phyloP scores from a whole-genome alignment of 176 grass and related monocot species.

The Tuctoria greenei region DNA sequence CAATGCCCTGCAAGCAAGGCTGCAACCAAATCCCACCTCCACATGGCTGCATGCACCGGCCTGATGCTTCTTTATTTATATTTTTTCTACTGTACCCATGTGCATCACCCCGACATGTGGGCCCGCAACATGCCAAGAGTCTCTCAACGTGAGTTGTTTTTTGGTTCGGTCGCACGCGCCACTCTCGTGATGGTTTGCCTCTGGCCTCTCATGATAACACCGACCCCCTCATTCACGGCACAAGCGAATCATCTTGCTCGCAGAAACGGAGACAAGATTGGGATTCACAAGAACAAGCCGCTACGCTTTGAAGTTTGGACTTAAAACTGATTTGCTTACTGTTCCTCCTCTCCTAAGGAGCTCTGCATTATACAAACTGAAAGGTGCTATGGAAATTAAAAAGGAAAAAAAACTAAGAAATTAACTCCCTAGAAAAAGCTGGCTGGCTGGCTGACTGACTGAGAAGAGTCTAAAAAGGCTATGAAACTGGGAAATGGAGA shows the following conservation, averaged over 20 bases:
- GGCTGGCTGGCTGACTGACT: constrained; percentile 30
- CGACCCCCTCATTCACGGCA: constrained; percentile 12
- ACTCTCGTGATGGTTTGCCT: constrained; percentile 37
- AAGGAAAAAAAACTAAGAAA: background rate
- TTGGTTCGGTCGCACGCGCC: constrained; percentile 36
- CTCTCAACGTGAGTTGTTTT: too few relatives aligned
- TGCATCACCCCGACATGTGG: background rate
- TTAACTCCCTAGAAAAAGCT: constrained; percentile 54
- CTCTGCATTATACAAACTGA: constrained; percentile 42
- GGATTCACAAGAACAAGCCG: constrained; percentile 33
- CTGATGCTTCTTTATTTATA: background rate
- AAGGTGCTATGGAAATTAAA: constrained; percentile 30
- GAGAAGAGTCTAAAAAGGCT: constrained; percentile 17
- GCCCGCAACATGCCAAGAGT: background rate
- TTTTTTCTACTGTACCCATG: background rate
- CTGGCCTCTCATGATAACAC: constrained; percentile 27
- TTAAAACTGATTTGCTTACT: constrained; percentile 37
- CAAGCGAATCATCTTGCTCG: constrained; percentile 43
- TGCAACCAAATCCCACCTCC: constrained; percentile 14
- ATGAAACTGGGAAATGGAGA: constrained; percentile 21
- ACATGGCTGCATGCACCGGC: background rate
- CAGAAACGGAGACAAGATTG: constrained; percentile 52
- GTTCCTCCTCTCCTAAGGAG: constrained; percentile 44
- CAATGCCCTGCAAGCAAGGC: background rate
- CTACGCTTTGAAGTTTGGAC: constrained; percentile 6